Percentiles rank a stretch among this genome's conserved stretches.
Evolutionary conservation across 352 stramenopile genomes (phyloP).

Genomic region (Phytopythium kandeliae): DNA sequence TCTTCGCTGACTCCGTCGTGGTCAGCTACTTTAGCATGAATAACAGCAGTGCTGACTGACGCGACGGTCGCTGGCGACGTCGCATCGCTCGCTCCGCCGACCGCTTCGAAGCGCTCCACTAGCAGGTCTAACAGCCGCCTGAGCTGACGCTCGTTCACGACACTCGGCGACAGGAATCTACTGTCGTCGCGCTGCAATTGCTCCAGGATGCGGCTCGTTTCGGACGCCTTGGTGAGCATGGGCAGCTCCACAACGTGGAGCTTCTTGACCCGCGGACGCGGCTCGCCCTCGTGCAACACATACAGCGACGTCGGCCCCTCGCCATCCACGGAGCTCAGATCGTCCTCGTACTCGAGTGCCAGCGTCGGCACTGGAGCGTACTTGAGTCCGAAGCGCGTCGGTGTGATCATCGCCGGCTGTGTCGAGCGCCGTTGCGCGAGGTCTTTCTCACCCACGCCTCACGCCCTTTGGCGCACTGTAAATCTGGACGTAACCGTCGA

Average conservation of each 20-base stretch:
- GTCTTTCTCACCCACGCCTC: not conserved
- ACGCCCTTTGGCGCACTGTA: not conserved
- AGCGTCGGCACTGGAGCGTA: constrained; percentile 74
- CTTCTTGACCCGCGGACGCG: constrained; percentile 27
- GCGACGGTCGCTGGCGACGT: not conserved
- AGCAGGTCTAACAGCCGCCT: constrained; percentile 53
- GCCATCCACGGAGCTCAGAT: constrained; percentile 31
- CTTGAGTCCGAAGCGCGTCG: constrained; percentile 79
- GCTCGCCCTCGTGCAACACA: constrained; percentile 30
- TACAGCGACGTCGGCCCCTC: constrained; percentile 43
- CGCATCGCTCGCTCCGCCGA: not conserved
- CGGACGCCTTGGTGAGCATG: constrained; percentile 38
- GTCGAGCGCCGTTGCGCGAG: too few species aligned
- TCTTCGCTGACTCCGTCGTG: constrained; percentile 11
- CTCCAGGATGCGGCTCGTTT: constrained; percentile 32
- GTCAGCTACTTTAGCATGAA: not conserved
- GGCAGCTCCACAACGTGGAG: constrained; percentile 80
- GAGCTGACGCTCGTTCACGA: constrained; percentile 70
- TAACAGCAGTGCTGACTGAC: not conserved
- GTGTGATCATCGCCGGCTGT: constrained; percentile 44
- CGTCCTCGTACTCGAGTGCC: constrained; percentile 77
- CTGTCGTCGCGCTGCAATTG: constrained; percentile 65
- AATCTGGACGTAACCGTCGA: too few species aligned
- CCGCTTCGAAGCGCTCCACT: constrained; percentile 37
- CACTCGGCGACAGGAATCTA: constrained; percentile 41